Conservation (phyloP, 176 grass and related monocot species). For the Carex parvula region DNA sequence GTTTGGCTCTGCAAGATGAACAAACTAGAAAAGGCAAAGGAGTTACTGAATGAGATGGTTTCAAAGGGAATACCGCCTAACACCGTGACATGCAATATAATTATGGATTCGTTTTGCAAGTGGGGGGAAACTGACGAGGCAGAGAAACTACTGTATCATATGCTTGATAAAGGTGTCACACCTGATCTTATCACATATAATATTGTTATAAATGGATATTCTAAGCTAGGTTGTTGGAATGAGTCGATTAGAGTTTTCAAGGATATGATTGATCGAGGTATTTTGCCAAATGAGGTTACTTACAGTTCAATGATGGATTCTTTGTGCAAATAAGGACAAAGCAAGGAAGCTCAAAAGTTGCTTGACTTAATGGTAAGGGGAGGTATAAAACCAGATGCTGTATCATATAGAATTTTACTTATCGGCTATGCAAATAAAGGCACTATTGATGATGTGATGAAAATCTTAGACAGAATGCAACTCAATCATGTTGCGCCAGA, state of each 20-base stretch:
- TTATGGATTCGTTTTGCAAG: background rate
- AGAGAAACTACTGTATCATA: background rate
- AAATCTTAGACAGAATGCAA: background rate
- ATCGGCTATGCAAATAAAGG: background rate
- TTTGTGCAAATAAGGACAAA: slow-evolving; percentile 3
- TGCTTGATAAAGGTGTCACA: background rate
- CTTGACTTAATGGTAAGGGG: background rate
- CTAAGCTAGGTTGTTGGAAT: background rate
- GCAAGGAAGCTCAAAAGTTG: background rate
- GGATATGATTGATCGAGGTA: background rate
- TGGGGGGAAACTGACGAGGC: background rate
- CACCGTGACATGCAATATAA: background rate
- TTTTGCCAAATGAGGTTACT: background rate
- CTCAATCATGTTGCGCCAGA: background rate
- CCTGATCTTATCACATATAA: background rate
- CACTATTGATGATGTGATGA: background rate
- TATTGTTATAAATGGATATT: background rate
- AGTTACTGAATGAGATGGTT: slow-evolving; percentile 10
- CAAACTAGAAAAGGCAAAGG: background rate
- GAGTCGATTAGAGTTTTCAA: background rate
- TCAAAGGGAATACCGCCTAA: background rate
- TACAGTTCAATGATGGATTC: slow-evolving; percentile 2
- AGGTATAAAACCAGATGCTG: background rate
- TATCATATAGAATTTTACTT: background rate
- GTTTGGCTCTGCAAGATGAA: background rate